phyloP scores from a whole-genome alignment of 202 grass and related monocot genomes.

The Musa balbisiana region DNA sequence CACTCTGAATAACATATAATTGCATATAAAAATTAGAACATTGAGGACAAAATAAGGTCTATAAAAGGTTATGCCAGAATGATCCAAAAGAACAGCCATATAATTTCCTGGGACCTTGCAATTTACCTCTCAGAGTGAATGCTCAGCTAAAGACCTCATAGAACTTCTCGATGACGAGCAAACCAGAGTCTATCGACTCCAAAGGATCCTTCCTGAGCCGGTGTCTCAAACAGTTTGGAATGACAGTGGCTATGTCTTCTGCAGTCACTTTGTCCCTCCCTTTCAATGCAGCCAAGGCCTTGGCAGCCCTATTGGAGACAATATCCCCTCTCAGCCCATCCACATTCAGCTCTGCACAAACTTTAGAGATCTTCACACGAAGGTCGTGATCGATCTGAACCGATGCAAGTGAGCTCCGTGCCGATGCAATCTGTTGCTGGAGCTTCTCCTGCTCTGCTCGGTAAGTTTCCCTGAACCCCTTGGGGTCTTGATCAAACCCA shows the following conservation, averaged over 20 bases:
- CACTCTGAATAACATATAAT: not conserved
- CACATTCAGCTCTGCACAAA: constrained; percentile 83
- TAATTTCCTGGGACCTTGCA: not conserved
- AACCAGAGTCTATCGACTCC: constrained; percentile 85
- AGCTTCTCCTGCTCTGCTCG: constrained; percentile 75
- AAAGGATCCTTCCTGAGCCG: constrained; percentile 91
- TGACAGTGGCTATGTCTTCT: constrained; percentile 84
- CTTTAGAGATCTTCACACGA: constrained; percentile 87
- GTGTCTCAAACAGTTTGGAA: constrained; percentile 95
- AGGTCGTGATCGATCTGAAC: constrained; percentile 79
- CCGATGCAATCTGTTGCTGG: constrained; percentile 59
- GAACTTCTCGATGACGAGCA: constrained; percentile 91
- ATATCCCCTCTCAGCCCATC: constrained; percentile 92
- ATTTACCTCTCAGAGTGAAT: constrained; percentile 1
- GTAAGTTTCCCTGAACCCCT: constrained; percentile 66
- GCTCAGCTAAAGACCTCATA: constrained; percentile 87
- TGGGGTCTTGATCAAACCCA: constrained; percentile 69
- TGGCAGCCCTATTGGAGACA: constrained; percentile 75
- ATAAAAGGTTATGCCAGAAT: not conserved
- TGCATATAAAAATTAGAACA: not conserved
- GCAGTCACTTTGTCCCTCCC: constrained; percentile 73
- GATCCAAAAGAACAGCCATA: not conserved
- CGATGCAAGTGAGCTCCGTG: constrained; percentile 44
- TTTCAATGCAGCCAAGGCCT: constrained; percentile 74
- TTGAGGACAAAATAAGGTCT: not conserved